Evolutionary conservation across 208 protist species (phyloP).

Genomic region (Novymonas esmeraldas): DNA sequence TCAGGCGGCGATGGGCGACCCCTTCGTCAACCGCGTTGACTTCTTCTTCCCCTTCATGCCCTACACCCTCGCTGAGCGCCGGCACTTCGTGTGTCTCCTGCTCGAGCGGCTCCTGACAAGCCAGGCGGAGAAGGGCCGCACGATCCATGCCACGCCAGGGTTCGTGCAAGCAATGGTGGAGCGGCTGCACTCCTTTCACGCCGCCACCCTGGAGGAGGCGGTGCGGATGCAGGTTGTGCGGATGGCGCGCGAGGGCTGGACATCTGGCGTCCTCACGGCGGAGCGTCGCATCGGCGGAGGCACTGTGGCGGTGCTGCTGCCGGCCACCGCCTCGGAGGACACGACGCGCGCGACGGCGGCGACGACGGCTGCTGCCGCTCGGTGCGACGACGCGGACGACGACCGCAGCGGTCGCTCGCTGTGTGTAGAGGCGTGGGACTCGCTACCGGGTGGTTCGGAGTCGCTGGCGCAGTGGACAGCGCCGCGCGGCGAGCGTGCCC

Average conservation of each 20-base stretch:
- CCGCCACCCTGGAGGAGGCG: conserved; percentile 70
- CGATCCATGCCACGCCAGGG: conserved; percentile 55
- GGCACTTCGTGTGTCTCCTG: conserved; percentile 64
- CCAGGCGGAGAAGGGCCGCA: conserved; percentile 47
- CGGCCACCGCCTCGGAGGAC: not conserved
- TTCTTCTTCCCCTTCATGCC: conserved; percentile 83
- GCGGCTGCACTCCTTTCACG: conserved; percentile 70
- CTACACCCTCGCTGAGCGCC: conserved; percentile 67
- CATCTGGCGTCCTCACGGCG: conserved; percentile 62
- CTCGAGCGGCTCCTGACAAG: conserved; percentile 60
- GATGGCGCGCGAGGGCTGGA: conserved; percentile 46
- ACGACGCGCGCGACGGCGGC: not conserved
- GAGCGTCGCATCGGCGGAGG: conserved; percentile 29
- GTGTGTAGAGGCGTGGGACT: conserved; percentile 25
- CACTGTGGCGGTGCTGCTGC: conserved; percentile 22
- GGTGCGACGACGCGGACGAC: not conserved
- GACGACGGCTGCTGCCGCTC: not conserved
- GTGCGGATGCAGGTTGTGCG: conserved; percentile 61
- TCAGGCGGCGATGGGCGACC: conserved; percentile 60
- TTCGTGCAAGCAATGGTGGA: conserved; percentile 54
- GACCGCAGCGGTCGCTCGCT: conserved; percentile 4
- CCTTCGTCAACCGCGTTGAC: conserved; percentile 87
- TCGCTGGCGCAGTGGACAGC: conserved; percentile 25
- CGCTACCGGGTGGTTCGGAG: conserved; percentile 15
- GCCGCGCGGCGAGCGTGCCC: not conserved